Base-by-base conservation (phyloP, 2,329 filamentous ascomycete species). In the Fusarium mexicanum region DNA sequence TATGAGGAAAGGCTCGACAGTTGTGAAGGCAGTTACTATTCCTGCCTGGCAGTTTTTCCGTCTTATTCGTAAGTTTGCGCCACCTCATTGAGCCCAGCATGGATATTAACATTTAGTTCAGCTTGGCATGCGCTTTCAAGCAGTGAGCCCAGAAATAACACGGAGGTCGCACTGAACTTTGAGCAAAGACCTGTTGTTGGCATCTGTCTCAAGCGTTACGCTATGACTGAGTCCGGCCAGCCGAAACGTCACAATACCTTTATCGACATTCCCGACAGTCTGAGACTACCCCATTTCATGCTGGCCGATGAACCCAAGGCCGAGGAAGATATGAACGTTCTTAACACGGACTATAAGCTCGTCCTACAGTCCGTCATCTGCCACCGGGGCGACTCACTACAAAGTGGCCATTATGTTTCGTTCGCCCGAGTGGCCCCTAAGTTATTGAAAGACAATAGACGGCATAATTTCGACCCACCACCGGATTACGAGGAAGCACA, bases 11-110 rank as follows among this genome's bases (percentile, higher is more conserved):
- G 85, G 76, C 16, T 88, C 87, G 18, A 86, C 84, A 5, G 85
- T 87, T 64, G 86, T 84, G 75, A 98, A 96, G 79, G 95, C 97
- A 77, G 93, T 98, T 20, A 92, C 96, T 67, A 98, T 98, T 86
- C 96, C 96, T 43, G 96, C 96, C 5, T 98, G 95, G 95, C 96
- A 98, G 79, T 98, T 98, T 79, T 98, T 98, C 84, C 94, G 93
- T 78, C 86, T 98, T 33, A 94, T 98, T 77, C 95, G 93, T 95
- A 85, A 84, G 93, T 87, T 77, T 71, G 61, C 10, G 33, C 24
- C 24, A 14, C 61, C 9, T 40, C 20, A 20, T n/a, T 13, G 17
- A 31, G 31, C 6, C 8, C n/a, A 37, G 16, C 33, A n/a, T n/a
- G 24, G 20, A 61, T 72, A 72, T 85, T 86, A 80, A 86, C 79